phyloP scores from a whole-genome alignment of 164 flowering plant genomes.

The Chimonanthus praecox region DNA sequence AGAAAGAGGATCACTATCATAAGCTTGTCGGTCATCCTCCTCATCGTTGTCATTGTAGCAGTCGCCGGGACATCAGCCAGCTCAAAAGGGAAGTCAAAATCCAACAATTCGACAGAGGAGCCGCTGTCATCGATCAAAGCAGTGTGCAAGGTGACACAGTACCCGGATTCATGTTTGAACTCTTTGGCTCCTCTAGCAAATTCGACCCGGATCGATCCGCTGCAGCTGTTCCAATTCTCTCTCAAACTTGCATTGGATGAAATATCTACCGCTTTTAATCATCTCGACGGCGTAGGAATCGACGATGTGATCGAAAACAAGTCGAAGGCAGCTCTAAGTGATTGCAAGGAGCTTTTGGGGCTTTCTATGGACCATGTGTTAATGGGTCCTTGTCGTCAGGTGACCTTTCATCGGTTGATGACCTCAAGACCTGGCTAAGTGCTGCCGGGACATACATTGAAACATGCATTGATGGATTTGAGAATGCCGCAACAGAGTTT shows the following conservation, averaged over 20 bases:
- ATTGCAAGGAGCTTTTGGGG: slow-evolving; percentile 37
- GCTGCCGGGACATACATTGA: slow-evolving; percentile 54
- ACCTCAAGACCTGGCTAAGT: slow-evolving; percentile 65
- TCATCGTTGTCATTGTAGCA: slow-evolving; percentile 37
- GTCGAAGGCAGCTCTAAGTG: slow-evolving; percentile 26
- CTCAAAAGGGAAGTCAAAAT: background rate
- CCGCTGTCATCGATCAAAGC: slow-evolving; percentile 37
- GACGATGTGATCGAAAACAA: slow-evolving; percentile 10
- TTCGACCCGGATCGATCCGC: slow-evolving; percentile 21
- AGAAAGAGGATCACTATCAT: slow-evolving; percentile 46
- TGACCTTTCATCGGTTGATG: slow-evolving; percentile 21
- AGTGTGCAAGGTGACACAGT: slow-evolving; percentile 44
- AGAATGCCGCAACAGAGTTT: slow-evolving; percentile 10
- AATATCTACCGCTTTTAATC: slow-evolving; percentile 24
- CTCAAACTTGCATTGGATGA: slow-evolving; percentile 38
- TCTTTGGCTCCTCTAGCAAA: slow-evolving; percentile 25
- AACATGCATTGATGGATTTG: slow-evolving; percentile 65
- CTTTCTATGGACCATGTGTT: slow-evolving; percentile 54
- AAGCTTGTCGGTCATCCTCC: slow-evolving; percentile 38
- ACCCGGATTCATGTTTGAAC: slow-evolving; percentile 44
- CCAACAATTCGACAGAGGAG: background rate
- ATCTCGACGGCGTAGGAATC: slow-evolving; percentile 6
- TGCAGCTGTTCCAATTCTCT: slow-evolving; percentile 41
- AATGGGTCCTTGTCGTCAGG: slow-evolving; percentile 25
- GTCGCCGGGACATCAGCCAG: slow-evolving; percentile 35